phyloP scores from a whole-genome alignment of 805 yeast genomes.

The Candida boleticola region DNA sequence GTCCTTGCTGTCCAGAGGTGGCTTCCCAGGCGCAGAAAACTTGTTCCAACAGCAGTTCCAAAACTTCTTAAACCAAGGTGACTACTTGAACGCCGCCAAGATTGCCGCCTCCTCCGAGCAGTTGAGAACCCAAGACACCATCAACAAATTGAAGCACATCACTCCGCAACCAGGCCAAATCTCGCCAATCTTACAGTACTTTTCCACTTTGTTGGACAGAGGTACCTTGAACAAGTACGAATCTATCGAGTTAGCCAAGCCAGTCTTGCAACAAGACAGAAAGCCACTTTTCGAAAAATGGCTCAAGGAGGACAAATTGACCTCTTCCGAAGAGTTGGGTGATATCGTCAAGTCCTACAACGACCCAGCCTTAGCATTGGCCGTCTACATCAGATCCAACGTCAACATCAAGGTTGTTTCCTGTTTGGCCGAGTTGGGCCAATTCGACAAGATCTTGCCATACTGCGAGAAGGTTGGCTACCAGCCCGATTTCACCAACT shows the following conservation, averaged over 20 bases:
- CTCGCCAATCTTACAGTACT: slow-evolving; percentile 90
- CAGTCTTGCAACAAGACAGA: slow-evolving; percentile 93
- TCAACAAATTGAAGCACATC: slow-evolving; percentile 83
- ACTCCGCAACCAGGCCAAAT: slow-evolving; percentile 94
- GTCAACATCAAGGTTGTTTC: slow-evolving; percentile 87
- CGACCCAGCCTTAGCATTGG: slow-evolving; percentile 82
- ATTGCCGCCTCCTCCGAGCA: slow-evolving; percentile 94
- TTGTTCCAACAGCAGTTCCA: slow-evolving; percentile 91
- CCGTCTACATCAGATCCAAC: slow-evolving; percentile 83
- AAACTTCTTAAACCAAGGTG: slow-evolving; percentile 76
- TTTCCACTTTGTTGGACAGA: slow-evolving; percentile 85
- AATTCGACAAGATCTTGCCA: slow-evolving; percentile 92
- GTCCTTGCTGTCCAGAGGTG: slow-evolving; percentile 89
- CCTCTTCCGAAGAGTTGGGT: slow-evolving; percentile 95
- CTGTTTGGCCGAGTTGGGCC: slow-evolving; percentile 90
- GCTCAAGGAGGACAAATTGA: slow-evolving; percentile 91
- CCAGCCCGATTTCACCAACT: slow-evolving; percentile 84
- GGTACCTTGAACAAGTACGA: slow-evolving; percentile 91
- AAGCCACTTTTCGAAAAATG: slow-evolving; percentile 93
- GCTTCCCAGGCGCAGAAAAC: slow-evolving; percentile 95
- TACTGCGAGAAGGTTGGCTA: slow-evolving; percentile 87
- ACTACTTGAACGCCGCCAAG: slow-evolving; percentile 89
- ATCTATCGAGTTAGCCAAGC: slow-evolving; percentile 91
- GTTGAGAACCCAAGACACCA: slow-evolving; percentile 91
- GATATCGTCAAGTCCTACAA: slow-evolving; percentile 84